A percentile compares a stretch with the other conserved stretches of the same genome.
These are phyloP conservation scores for Leccinum variicolor DNA, from an alignment of 768 basidiomycete species.

Conservation along the genomic window DNA sequence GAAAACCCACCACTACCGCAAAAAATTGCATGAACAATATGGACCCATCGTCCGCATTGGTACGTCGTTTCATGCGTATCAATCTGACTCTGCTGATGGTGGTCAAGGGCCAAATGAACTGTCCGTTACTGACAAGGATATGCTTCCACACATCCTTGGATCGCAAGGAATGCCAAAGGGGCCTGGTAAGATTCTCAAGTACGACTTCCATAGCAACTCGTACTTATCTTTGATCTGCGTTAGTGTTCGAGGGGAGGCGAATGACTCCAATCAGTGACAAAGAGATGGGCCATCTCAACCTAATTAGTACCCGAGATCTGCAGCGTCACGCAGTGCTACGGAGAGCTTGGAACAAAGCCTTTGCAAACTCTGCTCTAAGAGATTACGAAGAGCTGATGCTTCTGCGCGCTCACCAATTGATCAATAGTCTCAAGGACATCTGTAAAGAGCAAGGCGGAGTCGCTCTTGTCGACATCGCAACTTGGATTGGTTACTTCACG, in stretches of 20 bases:
- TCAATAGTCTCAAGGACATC: conserved; percentile 7
- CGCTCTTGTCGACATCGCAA: conserved; percentile 12
- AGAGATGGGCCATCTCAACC: conserved; percentile 8
- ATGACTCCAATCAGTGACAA: conserved; percentile 15
- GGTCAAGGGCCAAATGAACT: conserved; percentile 37
- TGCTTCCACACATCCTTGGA: conserved; percentile 23
- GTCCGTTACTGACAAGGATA: conserved; percentile 27
- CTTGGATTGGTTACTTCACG: conserved; percentile 23
- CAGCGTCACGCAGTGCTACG: conserved; percentile 22
- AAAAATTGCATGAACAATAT: conserved; percentile 27
- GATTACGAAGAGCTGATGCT: conserved; percentile 27
- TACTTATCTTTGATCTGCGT: conserved; percentile 1
- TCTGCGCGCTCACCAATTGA: conserved; percentile 19
- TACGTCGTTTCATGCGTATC: conserved; percentile 9
- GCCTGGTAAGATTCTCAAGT: conserved; percentile 21
- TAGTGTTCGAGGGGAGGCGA: conserved; percentile 23
- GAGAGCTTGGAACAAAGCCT: conserved; percentile 32
- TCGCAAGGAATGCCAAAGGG: conserved; percentile 30
- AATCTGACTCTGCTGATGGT: conserved; percentile 3
- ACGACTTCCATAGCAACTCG: not conserved
- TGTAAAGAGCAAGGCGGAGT: conserved; percentile 11
- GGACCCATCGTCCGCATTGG: conserved; percentile 34
- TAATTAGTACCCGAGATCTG: conserved; percentile 19
- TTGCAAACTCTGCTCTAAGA: conserved; percentile 25
- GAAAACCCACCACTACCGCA: conserved; percentile 16